Conservation (phyloP, 257 asterid species). For the Fraxinus cuspidata region DNA sequence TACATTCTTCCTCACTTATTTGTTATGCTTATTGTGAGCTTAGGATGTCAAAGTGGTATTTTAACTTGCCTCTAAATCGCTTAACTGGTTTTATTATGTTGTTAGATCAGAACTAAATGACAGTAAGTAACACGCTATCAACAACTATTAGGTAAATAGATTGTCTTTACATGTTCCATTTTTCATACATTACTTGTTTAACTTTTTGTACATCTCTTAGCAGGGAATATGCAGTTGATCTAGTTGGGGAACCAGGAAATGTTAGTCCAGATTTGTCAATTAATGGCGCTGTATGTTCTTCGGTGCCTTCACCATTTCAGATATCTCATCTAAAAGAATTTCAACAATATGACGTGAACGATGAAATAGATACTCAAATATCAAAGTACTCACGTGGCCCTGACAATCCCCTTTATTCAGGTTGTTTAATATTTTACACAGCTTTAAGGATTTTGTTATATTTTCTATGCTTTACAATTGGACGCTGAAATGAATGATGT, state of each 20-base stretch:
- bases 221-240: constrained; percentile 94
- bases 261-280: constrained; percentile 80
- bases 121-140: background rate
- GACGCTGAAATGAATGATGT: background rate
- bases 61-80: background rate
- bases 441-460: constrained; percentile 10
- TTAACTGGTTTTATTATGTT: background rate
- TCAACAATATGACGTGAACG: constrained; percentile 49
- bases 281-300: constrained; percentile 53
- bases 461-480: constrained; percentile 10
- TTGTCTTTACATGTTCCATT: background rate
- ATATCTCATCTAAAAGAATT: constrained; percentile 71
- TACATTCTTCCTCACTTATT: background rate
- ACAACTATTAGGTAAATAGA: background rate
- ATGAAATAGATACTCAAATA: constrained; percentile 39
- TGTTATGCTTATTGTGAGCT: background rate
- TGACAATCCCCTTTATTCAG: constrained; percentile 47
- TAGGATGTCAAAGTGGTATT: background rate
- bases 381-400: constrained; percentile 37
- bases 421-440: constrained; percentile 35
- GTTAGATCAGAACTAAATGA: too few relatives aligned
- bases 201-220: constrained; percentile 24
- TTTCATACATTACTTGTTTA: constrained; percentile 20
- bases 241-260: constrained; percentile 89
- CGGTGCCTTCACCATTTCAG: constrained; percentile 84